Evolutionary conservation across 345 rosid species (phyloP), one percentile per base, ranked within the genome.

Genomic region (Aegle marmelos): DNA sequence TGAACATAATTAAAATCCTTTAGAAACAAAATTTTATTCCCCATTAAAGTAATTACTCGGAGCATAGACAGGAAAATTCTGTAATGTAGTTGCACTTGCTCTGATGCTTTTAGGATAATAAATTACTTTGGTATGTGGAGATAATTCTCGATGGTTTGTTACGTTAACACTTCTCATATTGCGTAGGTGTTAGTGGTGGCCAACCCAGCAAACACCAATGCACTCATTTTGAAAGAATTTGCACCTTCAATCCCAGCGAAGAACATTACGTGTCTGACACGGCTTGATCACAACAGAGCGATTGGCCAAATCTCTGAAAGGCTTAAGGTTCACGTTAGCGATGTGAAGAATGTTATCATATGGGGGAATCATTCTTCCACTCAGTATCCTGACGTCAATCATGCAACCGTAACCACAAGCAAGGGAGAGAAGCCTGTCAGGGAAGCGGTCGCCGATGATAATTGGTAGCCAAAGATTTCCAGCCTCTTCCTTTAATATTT

Each of bases 361-460:
- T 93, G 98, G 96, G 98, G 98, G 21, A 93, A 93, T 79, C 98
- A 95, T 80, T 95, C 95, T n/a, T 89, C 97, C 27, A 91, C 98
- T 60, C 98, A 93, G 50, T 91, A 91, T 76, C 98, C 98, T 28
- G 98, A 95, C 79, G 90, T 78, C 73, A 91, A 84, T 63, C 98
- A 95, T 28, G 94, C 94, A 17, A 87, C 85, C 31, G 89, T 87
- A 50, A 62, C 67, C 69, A 80, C 85, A 41, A 58, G 79, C 71
- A 60, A 56, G 3, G 89, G 88, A 53, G 89, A 88, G 50, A 86
- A 77, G 65, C 74, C 90, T 68, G 84, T 87, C 9, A 84, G 83
- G 80, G 89, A 90, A 57, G 82, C 86, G 22, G 74, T 89, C 27
- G 82, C 80, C 21, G 90, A 95, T 68, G 90, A 90, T 76, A 65